Percentiles rank a stretch among this genome's conserved stretches.
Evolutionary conservation across 2,329 filamentous ascomycete species (phyloP).

Genomic region (Stagonosporopsis vannaccii): DNA sequence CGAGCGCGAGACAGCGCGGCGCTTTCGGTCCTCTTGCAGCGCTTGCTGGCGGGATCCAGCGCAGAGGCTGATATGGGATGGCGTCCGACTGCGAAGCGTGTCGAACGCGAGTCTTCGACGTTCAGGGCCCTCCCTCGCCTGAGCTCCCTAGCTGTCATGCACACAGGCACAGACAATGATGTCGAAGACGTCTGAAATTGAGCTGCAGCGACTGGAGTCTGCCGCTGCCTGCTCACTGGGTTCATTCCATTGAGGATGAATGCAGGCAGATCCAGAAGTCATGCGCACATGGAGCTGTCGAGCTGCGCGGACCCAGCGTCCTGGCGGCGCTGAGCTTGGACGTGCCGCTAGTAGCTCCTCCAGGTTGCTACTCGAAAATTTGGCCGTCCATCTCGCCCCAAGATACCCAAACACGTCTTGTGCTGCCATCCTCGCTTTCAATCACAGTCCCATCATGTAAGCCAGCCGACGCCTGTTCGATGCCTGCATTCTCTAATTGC

Average conservation of each 20-base stretch:
- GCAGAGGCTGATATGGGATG: too few species aligned
- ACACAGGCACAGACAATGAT: too few species aligned
- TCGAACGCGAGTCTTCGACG: too few species aligned
- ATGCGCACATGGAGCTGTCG: too few species aligned
- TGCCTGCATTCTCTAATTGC: conserved; percentile 10
- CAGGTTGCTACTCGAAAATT: conserved; percentile 12
- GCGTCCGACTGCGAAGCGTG: neutral
- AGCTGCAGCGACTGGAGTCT: too few species aligned
- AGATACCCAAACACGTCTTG: conserved; percentile 7
- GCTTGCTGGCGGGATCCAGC: neutral
- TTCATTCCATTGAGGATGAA: too few species aligned
- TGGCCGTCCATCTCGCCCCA: conserved; percentile 10
- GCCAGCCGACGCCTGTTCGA: neutral
- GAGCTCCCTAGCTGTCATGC: too few species aligned
- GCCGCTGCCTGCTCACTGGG: too few species aligned
- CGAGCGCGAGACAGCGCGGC: conserved; percentile 6
- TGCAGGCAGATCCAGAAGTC: too few species aligned
- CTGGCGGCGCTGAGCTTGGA: neutral
- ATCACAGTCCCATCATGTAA: conserved; percentile 26
- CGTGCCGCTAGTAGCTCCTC: conserved; percentile 11
- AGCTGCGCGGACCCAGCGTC: too few species aligned
- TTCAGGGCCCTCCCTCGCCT: too few species aligned
- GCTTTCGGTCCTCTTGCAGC: neutral
- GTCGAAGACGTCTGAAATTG: too few species aligned
- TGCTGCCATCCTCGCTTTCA: neutral